phyloP scores from a whole-genome alignment of 345 rosid genomes.

The Eucalyptus regnans region DNA sequence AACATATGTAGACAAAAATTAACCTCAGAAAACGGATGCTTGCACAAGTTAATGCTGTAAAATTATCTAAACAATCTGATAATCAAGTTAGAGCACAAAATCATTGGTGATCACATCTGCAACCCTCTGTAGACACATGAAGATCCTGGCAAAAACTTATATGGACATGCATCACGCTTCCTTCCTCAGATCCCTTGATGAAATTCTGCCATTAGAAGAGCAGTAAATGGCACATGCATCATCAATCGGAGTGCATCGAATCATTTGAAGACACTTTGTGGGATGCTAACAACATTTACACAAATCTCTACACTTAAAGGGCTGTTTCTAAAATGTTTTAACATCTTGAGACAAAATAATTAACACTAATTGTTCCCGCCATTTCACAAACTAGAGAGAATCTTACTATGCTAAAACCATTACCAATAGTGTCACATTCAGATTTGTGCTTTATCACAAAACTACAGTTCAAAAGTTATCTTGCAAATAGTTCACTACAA shows the following conservation, averaged over 20 bases:
- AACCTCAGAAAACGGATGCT: too few species aligned
- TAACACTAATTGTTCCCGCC: background rate
- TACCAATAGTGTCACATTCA: background rate
- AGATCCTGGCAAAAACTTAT: too few species aligned
- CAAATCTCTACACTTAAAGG: background rate
- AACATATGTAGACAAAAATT: too few species aligned
- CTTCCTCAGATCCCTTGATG: too few species aligned
- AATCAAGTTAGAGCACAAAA: too few species aligned
- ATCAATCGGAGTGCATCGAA: rapidly evolving
- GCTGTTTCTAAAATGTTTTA: background rate
- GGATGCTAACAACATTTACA: background rate
- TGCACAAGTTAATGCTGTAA: too few species aligned
- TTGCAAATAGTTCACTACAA: background rate
- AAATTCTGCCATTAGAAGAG: too few species aligned
- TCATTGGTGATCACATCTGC: too few species aligned
- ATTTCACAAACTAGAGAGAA: background rate
- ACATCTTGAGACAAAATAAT: background rate
- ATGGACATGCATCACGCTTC: too few species aligned
- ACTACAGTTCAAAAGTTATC: background rate
- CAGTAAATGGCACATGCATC: too few species aligned
- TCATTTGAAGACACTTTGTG: background rate
- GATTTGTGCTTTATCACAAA: background rate
- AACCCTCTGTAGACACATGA: too few species aligned
- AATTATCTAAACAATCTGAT: too few species aligned
- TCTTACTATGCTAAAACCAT: background rate